Percentiles rank a stretch among this genome's conserved stretches.
Conservation (phyloP, 108 stramenopile genomes). For the Nitzschia sp. region DNA sequence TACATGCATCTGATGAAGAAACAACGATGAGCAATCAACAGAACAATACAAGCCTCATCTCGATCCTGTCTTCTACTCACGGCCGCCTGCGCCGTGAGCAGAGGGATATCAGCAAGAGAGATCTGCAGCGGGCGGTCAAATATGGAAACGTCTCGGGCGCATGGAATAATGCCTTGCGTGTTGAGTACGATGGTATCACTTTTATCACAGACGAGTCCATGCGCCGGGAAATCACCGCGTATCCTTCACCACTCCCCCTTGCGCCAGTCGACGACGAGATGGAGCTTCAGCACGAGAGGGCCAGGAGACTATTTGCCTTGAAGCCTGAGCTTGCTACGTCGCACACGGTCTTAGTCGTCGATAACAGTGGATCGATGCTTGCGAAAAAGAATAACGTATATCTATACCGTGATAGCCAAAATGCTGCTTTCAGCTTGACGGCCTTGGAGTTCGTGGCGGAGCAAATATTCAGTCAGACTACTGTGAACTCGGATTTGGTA, state of each 20-base stretch:
- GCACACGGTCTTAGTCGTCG: constrained; percentile 63
- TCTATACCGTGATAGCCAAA: constrained; percentile 47
- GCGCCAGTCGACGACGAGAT: constrained; percentile 34
- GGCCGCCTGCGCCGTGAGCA: constrained; percentile 55
- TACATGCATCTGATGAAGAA: too few species aligned
- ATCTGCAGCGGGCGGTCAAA: constrained; percentile 53
- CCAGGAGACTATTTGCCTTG: constrained; percentile 35
- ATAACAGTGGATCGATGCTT: constrained; percentile 63
- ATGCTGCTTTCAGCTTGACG: constrained; percentile 50
- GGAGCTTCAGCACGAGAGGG: constrained; percentile 27
- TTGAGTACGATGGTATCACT: constrained; percentile 53
- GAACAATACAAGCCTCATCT: constrained; percentile 47
- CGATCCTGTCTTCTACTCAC: constrained; percentile 58
- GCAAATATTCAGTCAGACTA: constrained; percentile 47
- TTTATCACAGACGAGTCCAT: constrained; percentile 47
- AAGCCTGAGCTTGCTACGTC: constrained; percentile 55
- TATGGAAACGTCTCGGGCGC: constrained; percentile 38
- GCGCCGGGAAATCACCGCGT: constrained; percentile 51
- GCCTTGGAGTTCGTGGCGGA: constrained; percentile 68
- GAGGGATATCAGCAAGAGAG: constrained; percentile 56
- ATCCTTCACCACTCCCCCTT: constrained; percentile 43
- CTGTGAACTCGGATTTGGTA: constrained; percentile 53
- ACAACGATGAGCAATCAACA: too few species aligned
- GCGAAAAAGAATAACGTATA: constrained; percentile 38
- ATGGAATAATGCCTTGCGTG: constrained; percentile 47